phyloP scores from a whole-genome alignment of 1,284 basidiomycete species.

The Pseudozyma sp. region DNA sequence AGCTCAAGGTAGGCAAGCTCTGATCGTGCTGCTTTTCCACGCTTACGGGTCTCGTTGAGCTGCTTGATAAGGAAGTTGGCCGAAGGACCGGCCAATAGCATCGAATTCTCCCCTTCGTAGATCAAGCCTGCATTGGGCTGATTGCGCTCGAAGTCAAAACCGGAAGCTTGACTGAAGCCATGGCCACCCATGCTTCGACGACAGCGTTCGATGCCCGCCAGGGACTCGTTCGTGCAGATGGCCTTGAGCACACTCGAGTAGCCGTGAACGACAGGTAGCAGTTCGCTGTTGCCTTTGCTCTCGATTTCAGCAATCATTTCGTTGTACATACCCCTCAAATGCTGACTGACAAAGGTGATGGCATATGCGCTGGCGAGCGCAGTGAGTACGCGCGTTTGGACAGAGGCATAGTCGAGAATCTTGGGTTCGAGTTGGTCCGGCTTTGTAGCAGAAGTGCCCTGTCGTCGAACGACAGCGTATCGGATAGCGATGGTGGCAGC shows the following conservation, averaged over 20 bases:
- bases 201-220: conserved; percentile 52
- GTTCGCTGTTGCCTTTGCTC: conserved; percentile 25
- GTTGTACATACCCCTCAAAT: conserved; percentile 51
- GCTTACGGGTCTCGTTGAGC: conserved; percentile 34
- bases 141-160: conserved; percentile 58
- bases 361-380: conserved; percentile 53
- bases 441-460: conserved; percentile 46
- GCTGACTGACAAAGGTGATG: conserved; percentile 52
- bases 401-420: conserved; percentile 57
- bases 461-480: conserved; percentile 52
- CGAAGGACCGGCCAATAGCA: conserved; percentile 55
- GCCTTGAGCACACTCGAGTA: conserved; percentile 60
- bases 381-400: conserved; percentile 54
- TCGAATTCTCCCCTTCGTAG: conserved; percentile 61
- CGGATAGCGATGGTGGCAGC: conserved; percentile 54
- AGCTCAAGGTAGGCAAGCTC: conserved; percentile 47
- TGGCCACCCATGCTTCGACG: conserved; percentile 58
- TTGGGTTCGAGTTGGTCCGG: conserved; percentile 47
- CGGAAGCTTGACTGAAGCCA: conserved; percentile 51
- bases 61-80: conserved; percentile 59
- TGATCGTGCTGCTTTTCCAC: conserved; percentile 23
- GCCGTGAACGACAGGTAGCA: conserved; percentile 57
- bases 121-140: conserved; percentile 60
- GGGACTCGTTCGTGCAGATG: conserved; percentile 49
- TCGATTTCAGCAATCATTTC: conserved; percentile 48